Conservation (phyloP, 2,329 filamentous ascomycete species). For the Penicillium sp. region DNA sequence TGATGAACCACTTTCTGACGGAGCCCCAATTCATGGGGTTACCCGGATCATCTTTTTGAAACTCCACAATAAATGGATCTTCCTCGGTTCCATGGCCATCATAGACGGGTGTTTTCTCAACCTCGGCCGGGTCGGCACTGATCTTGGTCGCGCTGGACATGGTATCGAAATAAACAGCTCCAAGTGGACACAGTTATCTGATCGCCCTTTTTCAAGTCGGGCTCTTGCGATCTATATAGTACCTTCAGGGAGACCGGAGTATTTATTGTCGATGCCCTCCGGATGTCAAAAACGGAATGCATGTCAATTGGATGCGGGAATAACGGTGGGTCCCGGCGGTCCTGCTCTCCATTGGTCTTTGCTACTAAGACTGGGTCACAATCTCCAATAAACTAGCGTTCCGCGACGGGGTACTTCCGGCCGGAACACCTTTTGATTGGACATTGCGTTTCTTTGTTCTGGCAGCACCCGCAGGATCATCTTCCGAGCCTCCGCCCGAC, state of each 20-base stretch:
- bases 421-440: neutral
- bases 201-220: no score
- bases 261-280: neutral
- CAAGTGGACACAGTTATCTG: no score
- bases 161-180: neutral
- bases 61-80: slow-evolving; percentile 40
- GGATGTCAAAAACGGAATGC: no score
- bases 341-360: neutral
- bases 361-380: neutral
- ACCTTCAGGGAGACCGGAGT: neutral
- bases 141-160: neutral
- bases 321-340: neutral
- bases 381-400: neutral
- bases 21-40: slow-evolving; percentile 35
- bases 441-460: neutral
- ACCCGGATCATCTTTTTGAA: slow-evolving; percentile 31
- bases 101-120: slow-evolving; percentile 16
- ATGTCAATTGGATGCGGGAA: no score
- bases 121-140: neutral
- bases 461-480: no score
- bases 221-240: neutral
- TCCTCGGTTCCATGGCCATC: slow-evolving; percentile 35
- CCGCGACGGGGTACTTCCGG: no score
- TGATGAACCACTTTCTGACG: slow-evolving; percentile 33
- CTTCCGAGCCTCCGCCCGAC: no score